Evolutionary conservation across 177 flowering plant genomes (phyloP).

Genomic region (Vitis hybrid): DNA sequence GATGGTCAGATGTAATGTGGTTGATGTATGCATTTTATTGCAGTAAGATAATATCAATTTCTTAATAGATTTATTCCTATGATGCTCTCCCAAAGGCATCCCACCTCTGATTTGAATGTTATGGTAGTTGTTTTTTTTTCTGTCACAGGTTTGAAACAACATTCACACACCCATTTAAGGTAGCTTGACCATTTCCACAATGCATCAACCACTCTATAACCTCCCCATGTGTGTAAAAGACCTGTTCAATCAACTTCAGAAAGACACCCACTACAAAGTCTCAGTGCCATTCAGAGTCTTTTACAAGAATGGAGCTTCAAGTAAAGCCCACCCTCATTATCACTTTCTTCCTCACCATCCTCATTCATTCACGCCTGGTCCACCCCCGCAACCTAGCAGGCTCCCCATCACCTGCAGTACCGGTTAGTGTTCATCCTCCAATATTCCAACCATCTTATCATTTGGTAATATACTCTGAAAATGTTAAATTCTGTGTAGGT

Average conservation of each 20-base stretch:
- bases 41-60: too few relatives aligned
- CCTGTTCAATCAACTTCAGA: not conserved
- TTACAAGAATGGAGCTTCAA: not conserved
- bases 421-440: not conserved
- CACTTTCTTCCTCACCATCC: not conserved
- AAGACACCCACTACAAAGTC: not conserved
- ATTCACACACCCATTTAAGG: too few relatives aligned
- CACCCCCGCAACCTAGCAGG: not conserved
- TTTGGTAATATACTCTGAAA: too few relatives aligned
- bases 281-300: not conserved
- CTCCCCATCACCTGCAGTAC: constrained; percentile 4
- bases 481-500: too few relatives aligned
- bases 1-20: too few relatives aligned
- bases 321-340: not conserved
- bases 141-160: too few relatives aligned
- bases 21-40: too few relatives aligned
- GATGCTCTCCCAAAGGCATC: not conserved
- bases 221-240: too few relatives aligned
- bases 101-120: not conserved
- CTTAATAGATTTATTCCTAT: too few relatives aligned
- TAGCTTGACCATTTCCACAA: too few relatives aligned
- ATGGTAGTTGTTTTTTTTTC: not conserved
- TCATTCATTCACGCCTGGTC: not conserved
- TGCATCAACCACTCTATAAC: constrained; percentile 3
- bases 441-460: too few relatives aligned